These are phyloP conservation scores for Oleoguttula mirabilis DNA, from an alignment of 495 filamentous ascomycete genomes.

Conservation along the genomic window DNA sequence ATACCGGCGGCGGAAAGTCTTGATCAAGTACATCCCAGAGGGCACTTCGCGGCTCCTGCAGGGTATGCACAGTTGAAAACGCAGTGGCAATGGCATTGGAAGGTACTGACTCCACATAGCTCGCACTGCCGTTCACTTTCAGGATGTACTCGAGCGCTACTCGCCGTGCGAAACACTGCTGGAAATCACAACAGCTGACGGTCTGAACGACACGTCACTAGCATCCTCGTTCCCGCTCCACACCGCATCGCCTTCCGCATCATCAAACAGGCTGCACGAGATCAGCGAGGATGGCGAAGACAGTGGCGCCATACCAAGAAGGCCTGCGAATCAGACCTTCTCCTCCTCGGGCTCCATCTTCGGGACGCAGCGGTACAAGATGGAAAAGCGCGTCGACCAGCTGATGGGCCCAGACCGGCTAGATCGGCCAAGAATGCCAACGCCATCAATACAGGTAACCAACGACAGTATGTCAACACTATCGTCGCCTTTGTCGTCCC, in stretches of 20 bases:
- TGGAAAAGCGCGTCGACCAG: slow-evolving; percentile 15
- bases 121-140: slow-evolving; percentile 88
- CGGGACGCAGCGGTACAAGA: slow-evolving; percentile 8
- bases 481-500: not conserved
- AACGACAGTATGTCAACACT: slow-evolving; percentile 3
- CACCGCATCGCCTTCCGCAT: slow-evolving; percentile 76
- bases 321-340: slow-evolving; percentile 20
- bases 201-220: slow-evolving; percentile 75
- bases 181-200: slow-evolving; percentile 55
- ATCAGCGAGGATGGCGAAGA: slow-evolving; percentile 81
- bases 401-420: not conserved
- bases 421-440: slow-evolving; percentile 1
- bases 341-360: slow-evolving; percentile 6
- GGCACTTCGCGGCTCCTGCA: slow-evolving; percentile 78
- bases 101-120: slow-evolving; percentile 40
- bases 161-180: slow-evolving; percentile 77
- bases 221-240: slow-evolving; percentile 84
- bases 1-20: slow-evolving; percentile 78
- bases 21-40: slow-evolving; percentile 86
- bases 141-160: slow-evolving; percentile 72
- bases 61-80: too few species aligned
- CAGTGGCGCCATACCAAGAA: slow-evolving; percentile 21
- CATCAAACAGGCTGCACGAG: slow-evolving; percentile 74
- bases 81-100: not conserved
- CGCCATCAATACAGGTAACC: slow-evolving; percentile 8